Evolutionary conservation across 257 asterid genomes (phyloP), one percentile per base, ranked within the genome.

Genomic region (Perilla frutescens): DNA sequence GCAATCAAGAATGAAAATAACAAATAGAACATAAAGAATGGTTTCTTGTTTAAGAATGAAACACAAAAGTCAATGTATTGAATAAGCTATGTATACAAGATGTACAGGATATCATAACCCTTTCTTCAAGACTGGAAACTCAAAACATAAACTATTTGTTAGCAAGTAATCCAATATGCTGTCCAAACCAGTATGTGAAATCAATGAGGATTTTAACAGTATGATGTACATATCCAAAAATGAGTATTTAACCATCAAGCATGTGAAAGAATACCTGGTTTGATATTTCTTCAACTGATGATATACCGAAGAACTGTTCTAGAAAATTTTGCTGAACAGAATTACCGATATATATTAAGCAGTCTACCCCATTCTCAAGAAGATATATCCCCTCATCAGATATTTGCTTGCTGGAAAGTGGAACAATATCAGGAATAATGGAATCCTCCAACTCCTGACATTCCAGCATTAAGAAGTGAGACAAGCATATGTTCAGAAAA

Each of bases 341-440:
- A 80, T 73, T 81, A 43, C 99, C 99, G 59, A 86, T 84, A 83
- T 84, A 91, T 57, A 94, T 87, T 68, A 90, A 83, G 70, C 97
- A 91, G 78, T 91, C 97, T 78, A 82, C 84, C 8, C 98, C 95
- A 76, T 88, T 94, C 88, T 94, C 98, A 68, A 94, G 95, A 79
- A 91, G 95, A 85, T 90, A 94, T 77, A 91, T 83, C 51, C 97
- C 99, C 41, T 85, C 87, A 34, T 88, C 97, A 68, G 79, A 76
- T 56, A 94, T 71, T 76, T 88, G 81, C 77, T 88, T 84, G 71
- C 95, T 80, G 58, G 91, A 84, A 72, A 91, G 97, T 55, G 96
- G 96, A 73, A 91, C 74, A 40, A 80, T 41, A 75, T 83, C 76
- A 57, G 99, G 97, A 74, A 94, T 79, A 70, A 79, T 56, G 62